Conservation (phyloP, 306 rosid genomes). For the Rosa chinensis region DNA sequence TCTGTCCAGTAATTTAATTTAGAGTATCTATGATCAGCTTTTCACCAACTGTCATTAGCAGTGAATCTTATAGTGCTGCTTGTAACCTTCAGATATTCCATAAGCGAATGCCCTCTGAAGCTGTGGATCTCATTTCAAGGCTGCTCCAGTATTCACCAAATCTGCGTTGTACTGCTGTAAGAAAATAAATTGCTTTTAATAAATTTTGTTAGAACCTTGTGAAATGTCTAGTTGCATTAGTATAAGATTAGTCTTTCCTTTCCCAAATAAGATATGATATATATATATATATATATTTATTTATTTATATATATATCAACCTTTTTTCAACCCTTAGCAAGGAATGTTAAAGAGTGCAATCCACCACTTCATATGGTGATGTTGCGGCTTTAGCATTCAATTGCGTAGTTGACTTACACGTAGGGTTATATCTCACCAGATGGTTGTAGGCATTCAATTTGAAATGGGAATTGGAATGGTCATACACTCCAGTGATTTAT, state of each 20-base stretch:
- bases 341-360: neutral
- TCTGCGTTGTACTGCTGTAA: conserved; percentile 92
- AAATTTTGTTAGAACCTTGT: neutral
- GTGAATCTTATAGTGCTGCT: conserved; percentile 24
- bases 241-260: neutral
- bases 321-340: neutral
- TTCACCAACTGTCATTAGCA: conserved; percentile 1
- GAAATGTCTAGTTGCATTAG: neutral
- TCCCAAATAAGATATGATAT: neutral
- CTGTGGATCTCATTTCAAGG: conserved; percentile 91
- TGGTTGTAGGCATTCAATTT: neutral
- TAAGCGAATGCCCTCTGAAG: conserved; percentile 84
- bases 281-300: no score
- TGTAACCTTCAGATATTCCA: conserved; percentile 62
- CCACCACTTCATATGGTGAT: neutral
- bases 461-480: neutral
- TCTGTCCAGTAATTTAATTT: conserved; percentile 19
- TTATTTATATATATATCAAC: no score
- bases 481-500: neutral
- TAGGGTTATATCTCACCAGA: neutral
- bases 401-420: neutral
- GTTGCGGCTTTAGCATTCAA: neutral
- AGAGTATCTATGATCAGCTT: neutral
- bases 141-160: conserved; percentile 90
- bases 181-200: conserved; percentile 24